phyloP scores from a whole-genome alignment of 2,329 filamentous ascomycete species.

The Diaporthe sp. region DNA sequence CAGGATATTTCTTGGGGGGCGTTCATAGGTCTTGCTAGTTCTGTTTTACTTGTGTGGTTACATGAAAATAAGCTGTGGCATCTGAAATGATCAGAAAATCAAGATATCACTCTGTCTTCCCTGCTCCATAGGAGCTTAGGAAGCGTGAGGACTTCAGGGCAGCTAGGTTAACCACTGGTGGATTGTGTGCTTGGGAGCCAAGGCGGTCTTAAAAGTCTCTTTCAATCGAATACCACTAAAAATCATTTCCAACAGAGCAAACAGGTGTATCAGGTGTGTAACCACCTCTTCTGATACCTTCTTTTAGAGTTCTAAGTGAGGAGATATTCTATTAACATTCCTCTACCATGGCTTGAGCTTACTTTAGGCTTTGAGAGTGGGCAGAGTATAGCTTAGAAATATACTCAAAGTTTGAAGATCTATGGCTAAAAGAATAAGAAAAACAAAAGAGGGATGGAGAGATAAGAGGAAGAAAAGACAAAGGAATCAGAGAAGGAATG shows the following conservation, averaged over 20 bases:
- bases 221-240: constrained; percentile 4
- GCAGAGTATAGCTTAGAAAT: no score
- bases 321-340: no score
- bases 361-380: no score
- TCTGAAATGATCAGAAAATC: constrained; percentile 16
- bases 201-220: constrained; percentile 17
- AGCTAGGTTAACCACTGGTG: background rate
- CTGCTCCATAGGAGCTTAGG: constrained; percentile 9
- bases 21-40: constrained; percentile 29
- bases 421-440: no score
- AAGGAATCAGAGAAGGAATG: no score
- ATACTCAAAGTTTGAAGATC: no score
- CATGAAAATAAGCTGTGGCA: constrained; percentile 29
- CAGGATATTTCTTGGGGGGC: constrained; percentile 23
- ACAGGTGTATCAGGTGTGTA: no score
- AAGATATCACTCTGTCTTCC: constrained; percentile 26
- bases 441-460: no score
- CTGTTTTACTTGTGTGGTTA: constrained; percentile 18
- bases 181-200: constrained; percentile 11
- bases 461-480: no score
- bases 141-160: background rate
- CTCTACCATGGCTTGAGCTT: no score
- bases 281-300: no score
- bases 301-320: no score
- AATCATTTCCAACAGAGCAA: background rate